Evolutionary conservation across 306 rosid species (phyloP), one percentile per base, ranked within the genome.

Genomic region (Dalbergia cultrata): DNA sequence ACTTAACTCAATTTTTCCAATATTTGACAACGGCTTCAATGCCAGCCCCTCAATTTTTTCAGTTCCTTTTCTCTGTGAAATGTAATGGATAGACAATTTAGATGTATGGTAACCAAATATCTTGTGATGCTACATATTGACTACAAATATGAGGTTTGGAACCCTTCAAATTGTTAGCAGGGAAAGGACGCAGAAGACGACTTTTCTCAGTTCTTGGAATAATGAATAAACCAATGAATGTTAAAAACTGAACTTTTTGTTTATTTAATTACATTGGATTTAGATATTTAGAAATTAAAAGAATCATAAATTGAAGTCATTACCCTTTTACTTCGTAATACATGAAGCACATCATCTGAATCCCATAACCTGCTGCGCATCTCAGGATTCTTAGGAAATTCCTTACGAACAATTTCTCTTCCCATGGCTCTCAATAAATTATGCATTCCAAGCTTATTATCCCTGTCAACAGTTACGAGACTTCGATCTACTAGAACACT

Each of bases 361-460:
- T 18, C 5, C 83, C 76, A 83, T 18, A 78, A 58, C 13, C 83
- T 58, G 11, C 80, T 79, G 3, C 78, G 73, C 9, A 34, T 45
- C 43, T 26, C 77, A 33, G 59, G 86, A 0, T 39, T 13, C 11
- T 13, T 41, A 6, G 45, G 78, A 7, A 57, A 21, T 6, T 13
- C 33, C 2, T 26, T 3, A 26, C 3, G 31, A 26, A 26, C 3
- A 3, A 26, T 26, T 26, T 26, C 31, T 26, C 31, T 26, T 26
- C 31, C 3, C 31, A 26, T 26, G 31, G 1, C 31, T 26, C 31
- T 26, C 2, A 26, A 3, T 3, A 26, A 26, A 26, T 26, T 26
- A 26, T 26, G 31, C 31, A 26, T 2, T 26, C 31, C 31, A 26
- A 26, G 1, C 31, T 26, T 26, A 3, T 26, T 26, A 26, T 26